Base-by-base conservation (phyloP, 2,329 filamentous ascomycete species). In the Davidsoniella australis region DNA sequence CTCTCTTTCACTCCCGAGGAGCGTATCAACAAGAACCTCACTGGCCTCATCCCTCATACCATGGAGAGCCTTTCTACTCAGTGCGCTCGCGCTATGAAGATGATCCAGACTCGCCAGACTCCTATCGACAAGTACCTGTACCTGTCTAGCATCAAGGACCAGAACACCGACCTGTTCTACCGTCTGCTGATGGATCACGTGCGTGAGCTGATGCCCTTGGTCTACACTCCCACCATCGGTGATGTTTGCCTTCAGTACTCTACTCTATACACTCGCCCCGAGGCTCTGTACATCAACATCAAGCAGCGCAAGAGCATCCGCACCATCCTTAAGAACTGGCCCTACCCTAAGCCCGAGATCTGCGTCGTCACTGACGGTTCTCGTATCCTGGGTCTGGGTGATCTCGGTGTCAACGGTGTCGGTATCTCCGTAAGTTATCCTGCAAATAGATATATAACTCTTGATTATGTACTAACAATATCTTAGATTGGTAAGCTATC, bases 241-340 rank as follows among this genome's bases (percentile, higher is more conserved):
- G 89, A 96, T 63, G 91, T 94, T 57, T 98, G 91, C 69, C 72
- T 94, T 62, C 82, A 89, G 67, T 98, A 94, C 77, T 94, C 88
- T 38, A 86, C 89, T 59, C 78, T 96, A 58, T 96, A 94, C 71
- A 93, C 88, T 53, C 83, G 88, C 57, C 88, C 91, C 18, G 91
- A 96, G 72, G 87, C 83, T 56, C 76, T 96, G 66, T 98, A 96
- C 70, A 84, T 98, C 56, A 95, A 88, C 54, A 95, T 85, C 67
- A 84, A 86, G 66, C 89, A 98, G 70, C 80, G 85, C 56, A 91
- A 88, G 61, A 86, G 89, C 54, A 85, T 96, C 55, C 78, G 79
- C 59, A 81, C 83, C 42, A 88, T 96, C 63, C 79, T 96, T 56
- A 72, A 79, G 61, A 96, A 96, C 66, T 98, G 91, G 91, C 87